These are phyloP conservation scores for Rhododendron mucronatum DNA, from an alignment of 148 eudicot genomes.

Conservation along the genomic window DNA sequence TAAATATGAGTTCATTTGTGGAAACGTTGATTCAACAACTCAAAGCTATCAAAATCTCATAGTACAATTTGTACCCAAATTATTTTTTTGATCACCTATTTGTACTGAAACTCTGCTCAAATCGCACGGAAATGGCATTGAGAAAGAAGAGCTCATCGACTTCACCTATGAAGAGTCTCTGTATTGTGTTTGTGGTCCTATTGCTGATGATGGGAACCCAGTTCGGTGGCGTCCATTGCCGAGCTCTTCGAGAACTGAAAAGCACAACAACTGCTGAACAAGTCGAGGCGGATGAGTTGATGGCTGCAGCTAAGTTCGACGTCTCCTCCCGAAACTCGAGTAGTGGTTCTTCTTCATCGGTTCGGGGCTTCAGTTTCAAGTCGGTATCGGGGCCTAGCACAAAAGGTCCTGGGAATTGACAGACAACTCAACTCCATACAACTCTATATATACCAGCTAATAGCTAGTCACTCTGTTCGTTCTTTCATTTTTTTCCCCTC, in stretches of 20 bases:
- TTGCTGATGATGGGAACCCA: background rate
- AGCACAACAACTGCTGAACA: background rate
- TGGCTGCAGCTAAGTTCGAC: background rate
- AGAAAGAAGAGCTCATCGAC: background rate
- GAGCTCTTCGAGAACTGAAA: background rate
- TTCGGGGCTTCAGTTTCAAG: background rate
- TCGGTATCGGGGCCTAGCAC: background rate
- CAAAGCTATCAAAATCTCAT: background rate
- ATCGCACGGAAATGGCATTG: background rate
- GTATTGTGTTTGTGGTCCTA: background rate
- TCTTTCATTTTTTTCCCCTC: background rate
- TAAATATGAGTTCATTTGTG: background rate
- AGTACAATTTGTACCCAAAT: too few relatives aligned
- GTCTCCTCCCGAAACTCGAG: background rate
- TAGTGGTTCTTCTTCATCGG: background rate
- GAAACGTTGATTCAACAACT: too few relatives aligned
- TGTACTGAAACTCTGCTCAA: background rate
- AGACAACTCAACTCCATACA: background rate
- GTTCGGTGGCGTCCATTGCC: background rate
- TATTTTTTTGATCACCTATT: background rate
- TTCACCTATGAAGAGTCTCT: background rate
- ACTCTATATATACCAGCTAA: background rate
- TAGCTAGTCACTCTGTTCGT: background rate
- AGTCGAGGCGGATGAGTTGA: background rate
- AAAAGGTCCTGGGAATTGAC: background rate